Percentiles rank a stretch among this genome's conserved stretches.
These are phyloP conservation scores for Tylopilus sp. DNA, from an alignment of 768 basidiomycete genomes.

Conservation along the genomic window DNA sequence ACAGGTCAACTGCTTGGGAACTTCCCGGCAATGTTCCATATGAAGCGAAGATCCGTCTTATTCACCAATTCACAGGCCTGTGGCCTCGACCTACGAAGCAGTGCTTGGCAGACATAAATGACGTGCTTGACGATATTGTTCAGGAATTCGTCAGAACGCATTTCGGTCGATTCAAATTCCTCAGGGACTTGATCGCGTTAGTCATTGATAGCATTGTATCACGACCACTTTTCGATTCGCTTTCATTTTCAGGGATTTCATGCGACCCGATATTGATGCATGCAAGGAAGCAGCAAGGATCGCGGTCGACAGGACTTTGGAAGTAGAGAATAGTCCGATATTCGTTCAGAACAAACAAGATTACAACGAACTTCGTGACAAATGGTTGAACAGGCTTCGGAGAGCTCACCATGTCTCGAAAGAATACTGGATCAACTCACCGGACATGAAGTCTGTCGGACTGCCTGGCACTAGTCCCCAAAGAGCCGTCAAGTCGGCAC, in stretches of 20 bases:
- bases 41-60: constrained; percentile 37
- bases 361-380: constrained; percentile 13
- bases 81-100: constrained; percentile 36
- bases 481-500: no score
- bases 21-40: constrained; percentile 41
- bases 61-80: constrained; percentile 29
- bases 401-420: constrained; percentile 1
- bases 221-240: neutral
- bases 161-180: constrained; percentile 40
- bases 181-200: constrained; percentile 36
- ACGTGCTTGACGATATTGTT: constrained; percentile 30
- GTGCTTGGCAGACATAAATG: constrained; percentile 34
- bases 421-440: neutral
- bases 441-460: no score
- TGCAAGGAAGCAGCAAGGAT: constrained; percentile 21
- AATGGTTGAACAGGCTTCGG: constrained; percentile 27
- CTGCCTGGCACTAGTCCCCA: no score
- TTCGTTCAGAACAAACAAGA: constrained; percentile 37
- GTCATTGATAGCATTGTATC: constrained; percentile 6
- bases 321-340: no score
- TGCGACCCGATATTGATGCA: constrained; percentile 28
- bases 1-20: constrained; percentile 41
- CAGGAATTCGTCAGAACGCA: constrained; percentile 27
- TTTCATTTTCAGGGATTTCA: constrained; percentile 22
- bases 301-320: constrained; percentile 33